Evolutionary conservation across 345 rosid species (phyloP).

Genomic region (Litchi chinensis): DNA sequence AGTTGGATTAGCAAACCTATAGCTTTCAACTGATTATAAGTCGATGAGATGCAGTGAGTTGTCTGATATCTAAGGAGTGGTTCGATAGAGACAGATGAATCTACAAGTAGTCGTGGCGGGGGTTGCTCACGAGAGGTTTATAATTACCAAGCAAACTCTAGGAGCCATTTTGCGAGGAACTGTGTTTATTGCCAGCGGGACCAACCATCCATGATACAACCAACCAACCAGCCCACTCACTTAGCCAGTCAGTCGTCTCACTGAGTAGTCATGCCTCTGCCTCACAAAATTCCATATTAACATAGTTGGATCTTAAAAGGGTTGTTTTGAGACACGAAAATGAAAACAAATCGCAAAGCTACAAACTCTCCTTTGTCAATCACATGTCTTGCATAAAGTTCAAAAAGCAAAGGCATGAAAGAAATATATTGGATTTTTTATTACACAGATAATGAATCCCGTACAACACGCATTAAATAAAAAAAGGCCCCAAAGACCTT

Average conservation of each 20-base stretch:
- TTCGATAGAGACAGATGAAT: slow-evolving; percentile 3
- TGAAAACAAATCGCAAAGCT: slow-evolving; percentile 51
- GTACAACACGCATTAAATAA: slow-evolving; percentile 33
- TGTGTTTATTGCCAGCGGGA: slow-evolving; percentile 41
- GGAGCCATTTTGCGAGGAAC: slow-evolving; percentile 16
- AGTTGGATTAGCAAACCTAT: neutral
- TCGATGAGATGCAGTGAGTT: slow-evolving; percentile 3
- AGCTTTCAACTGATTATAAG: neutral
- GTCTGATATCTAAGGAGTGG: slow-evolving; percentile 12
- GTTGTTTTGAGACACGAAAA: slow-evolving; percentile 2
- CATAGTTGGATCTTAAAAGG: slow-evolving; percentile 1
- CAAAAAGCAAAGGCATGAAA: neutral
- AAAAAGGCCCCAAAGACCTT: slow-evolving; percentile 64
- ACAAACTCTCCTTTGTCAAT: slow-evolving; percentile 49
- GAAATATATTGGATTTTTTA: slow-evolving; percentile 19
- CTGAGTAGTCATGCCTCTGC: neutral
- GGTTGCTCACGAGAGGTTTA: slow-evolving; percentile 23
- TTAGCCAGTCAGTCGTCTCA: neutral
- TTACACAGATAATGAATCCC: slow-evolving; percentile 32
- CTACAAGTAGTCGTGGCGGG: slow-evolving; percentile 15
- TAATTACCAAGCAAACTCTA: neutral
- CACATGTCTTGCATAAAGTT: slow-evolving; percentile 39
- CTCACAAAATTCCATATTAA: slow-evolving; percentile 30
- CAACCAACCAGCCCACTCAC: slow-evolving; percentile 20
- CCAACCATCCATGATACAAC: slow-evolving; percentile 18